Evolutionary conservation across 345 rosid genomes (phyloP), one percentile per base, ranked within the genome.

Genomic region (Zanthoxylum bungeanum): DNA sequence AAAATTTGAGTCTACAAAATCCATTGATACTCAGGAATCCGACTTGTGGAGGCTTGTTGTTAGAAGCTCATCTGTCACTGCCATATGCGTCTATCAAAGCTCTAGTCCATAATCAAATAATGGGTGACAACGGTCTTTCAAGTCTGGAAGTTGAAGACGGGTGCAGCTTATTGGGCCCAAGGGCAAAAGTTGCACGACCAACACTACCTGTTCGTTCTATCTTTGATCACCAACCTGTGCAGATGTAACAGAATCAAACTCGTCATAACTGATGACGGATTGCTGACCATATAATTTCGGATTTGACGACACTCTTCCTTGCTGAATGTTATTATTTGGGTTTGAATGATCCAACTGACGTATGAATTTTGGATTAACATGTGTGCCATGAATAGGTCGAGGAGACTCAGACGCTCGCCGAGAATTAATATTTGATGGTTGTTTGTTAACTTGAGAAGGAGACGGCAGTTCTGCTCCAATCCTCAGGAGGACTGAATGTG

Each of bases 71-170:
- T 33, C 78, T 88, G 80, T 96, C 99, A 81, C 82, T 85, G 68
- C 99, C 99, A 77, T 96, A 96, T 64, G 99, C 99, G 77, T 90
- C 93, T 70, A 93, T 96, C 77, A 96, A 68, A 77, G 99, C 99
- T 79, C 99, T 84, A 51, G 90, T 80, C 86, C 90, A 84, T 81
- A 81, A 68, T 87, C 92, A 72, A 77, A 76, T 40, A 70, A 80
- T 57, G 85, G 72, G 91, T 3, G 82, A 82, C 46, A 75, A 62
- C 56, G 79, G 73, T 74, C 79, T 78, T 69, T 77, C 74, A 79
- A 78, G 75, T 73, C 86, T 62, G 60, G 87, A 73, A 83, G 70
- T 73, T 55, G 84, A 77, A 71, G 84, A 77, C 16, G 76, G 79
- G 34, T 60, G 81, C 46, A 75, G 73, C 78, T 76, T 82, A 65